These are phyloP conservation scores for Domatiomyces globalis DNA, from an alignment of 2,329 filamentous ascomycete genomes.

Conservation along the genomic window DNA sequence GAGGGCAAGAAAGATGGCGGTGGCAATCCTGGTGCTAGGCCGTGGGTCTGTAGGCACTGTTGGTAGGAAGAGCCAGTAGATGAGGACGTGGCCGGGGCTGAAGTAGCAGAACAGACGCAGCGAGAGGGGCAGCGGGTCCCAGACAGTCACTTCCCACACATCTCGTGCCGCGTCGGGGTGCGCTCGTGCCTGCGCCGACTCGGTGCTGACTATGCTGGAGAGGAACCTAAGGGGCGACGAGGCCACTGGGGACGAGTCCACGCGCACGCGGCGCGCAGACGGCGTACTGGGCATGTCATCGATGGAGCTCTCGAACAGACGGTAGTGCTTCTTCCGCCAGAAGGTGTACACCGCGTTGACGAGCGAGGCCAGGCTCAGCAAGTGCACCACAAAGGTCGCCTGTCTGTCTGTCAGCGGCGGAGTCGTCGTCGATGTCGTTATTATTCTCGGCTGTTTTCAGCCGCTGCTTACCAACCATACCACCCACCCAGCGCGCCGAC, in stretches of 20 bases:
- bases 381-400: slow-evolving; percentile 58
- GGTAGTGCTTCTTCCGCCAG: slow-evolving; percentile 67
- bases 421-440: not conserved
- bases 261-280: slow-evolving; percentile 74
- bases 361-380: slow-evolving; percentile 51
- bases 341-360: slow-evolving; percentile 73
- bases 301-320: slow-evolving; percentile 76
- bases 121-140: slow-evolving; percentile 80
- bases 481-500: slow-evolving; percentile 48
- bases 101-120: slow-evolving; percentile 77
- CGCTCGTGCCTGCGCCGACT: slow-evolving; percentile 65
- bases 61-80: slow-evolving; percentile 81
- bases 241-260: slow-evolving; percentile 66
- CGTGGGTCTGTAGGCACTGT: slow-evolving; percentile 58
- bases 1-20: slow-evolving; percentile 59
- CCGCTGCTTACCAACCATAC: slow-evolving; percentile 44
- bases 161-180: slow-evolving; percentile 71
- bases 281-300: slow-evolving; percentile 64
- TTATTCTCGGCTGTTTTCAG: not conserved
- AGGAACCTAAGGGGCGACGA: slow-evolving; percentile 68
- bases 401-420: slow-evolving; percentile 24
- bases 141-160: slow-evolving; percentile 88
- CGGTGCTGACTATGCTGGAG: slow-evolving; percentile 50
- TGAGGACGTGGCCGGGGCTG: slow-evolving; percentile 79
- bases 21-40: slow-evolving; percentile 75